Percentiles rank a stretch among this genome's conserved stretches.
These are phyloP conservation scores for Cutaneotrichosporon dermatis DNA, from an alignment of 1,284 basidiomycete genomes.

Conservation along the genomic window DNA sequence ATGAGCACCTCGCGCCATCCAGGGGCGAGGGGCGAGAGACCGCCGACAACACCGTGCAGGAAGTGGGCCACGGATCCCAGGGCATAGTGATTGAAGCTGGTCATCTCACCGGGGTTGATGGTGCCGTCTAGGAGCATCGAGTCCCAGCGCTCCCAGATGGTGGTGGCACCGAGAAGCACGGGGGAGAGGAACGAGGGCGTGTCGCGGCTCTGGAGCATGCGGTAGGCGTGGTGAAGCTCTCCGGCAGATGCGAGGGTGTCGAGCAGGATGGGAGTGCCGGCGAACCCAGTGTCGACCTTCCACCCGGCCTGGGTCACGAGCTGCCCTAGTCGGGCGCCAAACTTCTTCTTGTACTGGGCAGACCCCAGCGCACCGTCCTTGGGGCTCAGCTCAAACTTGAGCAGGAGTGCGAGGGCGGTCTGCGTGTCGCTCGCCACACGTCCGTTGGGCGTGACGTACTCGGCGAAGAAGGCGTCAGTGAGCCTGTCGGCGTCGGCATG, in stretches of 20 bases:
- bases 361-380: slow-evolving; percentile 7
- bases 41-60: slow-evolving; percentile 37
- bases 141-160: slow-evolving; percentile 45
- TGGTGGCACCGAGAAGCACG: slow-evolving; percentile 43
- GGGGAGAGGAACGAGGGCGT: slow-evolving; percentile 38
- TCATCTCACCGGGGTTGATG: slow-evolving; percentile 42
- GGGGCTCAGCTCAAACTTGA: slow-evolving; percentile 27
- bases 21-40: slow-evolving; percentile 25
- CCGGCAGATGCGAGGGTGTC: slow-evolving; percentile 23
- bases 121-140: slow-evolving; percentile 32
- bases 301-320: slow-evolving; percentile 14
- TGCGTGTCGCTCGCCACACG: slow-evolving; percentile 35
- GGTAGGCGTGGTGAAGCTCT: slow-evolving; percentile 30
- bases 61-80: slow-evolving; percentile 41
- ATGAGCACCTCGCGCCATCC: slow-evolving; percentile 34
- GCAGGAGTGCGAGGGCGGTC: slow-evolving; percentile 28
- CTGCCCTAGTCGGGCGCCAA: slow-evolving; percentile 11
- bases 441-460: slow-evolving; percentile 31
- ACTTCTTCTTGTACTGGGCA: slow-evolving; percentile 10
- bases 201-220: slow-evolving; percentile 42
- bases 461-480: slow-evolving; percentile 21
- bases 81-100: slow-evolving; percentile 46
- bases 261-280: slow-evolving; percentile 40
- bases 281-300: slow-evolving; percentile 38
- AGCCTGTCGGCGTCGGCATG: slow-evolving; percentile 11